Base-by-base conservation (phyloP, 345 rosid genomes). In the Streptanthus diversifolius region DNA sequence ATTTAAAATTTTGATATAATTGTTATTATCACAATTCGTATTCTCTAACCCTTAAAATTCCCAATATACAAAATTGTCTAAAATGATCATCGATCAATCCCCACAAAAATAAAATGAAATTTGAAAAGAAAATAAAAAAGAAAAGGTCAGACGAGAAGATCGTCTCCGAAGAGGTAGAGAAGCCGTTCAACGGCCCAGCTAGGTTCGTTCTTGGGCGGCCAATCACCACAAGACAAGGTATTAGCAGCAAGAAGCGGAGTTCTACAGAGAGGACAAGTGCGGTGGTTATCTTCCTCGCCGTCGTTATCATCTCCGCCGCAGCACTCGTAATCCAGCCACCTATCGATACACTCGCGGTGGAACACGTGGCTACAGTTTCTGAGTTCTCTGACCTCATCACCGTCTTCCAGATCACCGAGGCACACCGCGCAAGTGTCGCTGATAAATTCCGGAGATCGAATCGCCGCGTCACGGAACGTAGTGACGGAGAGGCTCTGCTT, bases 111-210 rank as follows among this genome's bases (percentile, higher is more conserved):
- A 21, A 70, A 63, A 63, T 55, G 35, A 29, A 66, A 55, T 5
- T 18, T 12, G 39, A 5, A 52, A 51, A 15, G 40, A 63, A 30
- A 0, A 30, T 5, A 30, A 53, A 7, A 14, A 29, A 1, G 6
- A 1, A 30, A 30, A 6, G 7, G 33, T 30, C 33, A 30, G 30
- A 75, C 56, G 21, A 82, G 79, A 67, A 91, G 77, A 71, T 95
- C 98, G 52, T 95, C 99, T 3, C 95, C 99, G 36, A 95, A 95
- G 4, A 95, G 86, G 81, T 95, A 95, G 8, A 95, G 84, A 40
- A 95, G 81, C 30, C 88, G 83, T 60, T 95, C 96, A 0, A 91
- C 95, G 4, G 95, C 97, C 99, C 99, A 95, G 77, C 91, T 91
- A 2, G 96, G 97, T 73, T 95, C 91, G 2, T 79, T 75, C 73